A percentile compares a stretch with the other conserved stretches of the same genome.
phyloP scores from a whole-genome alignment of 2,329 filamentous ascomycete species.

The Pseudocercospora cruenta region DNA sequence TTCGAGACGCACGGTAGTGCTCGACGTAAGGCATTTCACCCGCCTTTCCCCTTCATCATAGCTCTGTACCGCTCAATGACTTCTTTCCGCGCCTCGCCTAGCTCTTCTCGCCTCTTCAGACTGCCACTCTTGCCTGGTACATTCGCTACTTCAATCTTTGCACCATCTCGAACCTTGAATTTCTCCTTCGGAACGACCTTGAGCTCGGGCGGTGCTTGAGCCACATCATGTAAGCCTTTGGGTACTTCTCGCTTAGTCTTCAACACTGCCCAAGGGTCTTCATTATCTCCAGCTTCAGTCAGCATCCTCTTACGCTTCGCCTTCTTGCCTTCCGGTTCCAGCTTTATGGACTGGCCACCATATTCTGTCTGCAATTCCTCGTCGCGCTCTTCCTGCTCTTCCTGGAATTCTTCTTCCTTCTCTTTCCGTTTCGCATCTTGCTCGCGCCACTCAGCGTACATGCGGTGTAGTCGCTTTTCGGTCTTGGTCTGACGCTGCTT shows the following conservation, averaged over 20 bases:
- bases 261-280: constrained; percentile 78
- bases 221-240: constrained; percentile 60
- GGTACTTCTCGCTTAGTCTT: constrained; percentile 66
- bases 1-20: too few species aligned
- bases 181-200: constrained; percentile 64
- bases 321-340: constrained; percentile 59
- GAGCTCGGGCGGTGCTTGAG: constrained; percentile 74
- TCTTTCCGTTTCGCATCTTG: constrained; percentile 76
- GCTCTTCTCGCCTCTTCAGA: constrained; percentile 71
- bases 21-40: too few species aligned
- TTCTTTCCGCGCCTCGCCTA: constrained; percentile 68
- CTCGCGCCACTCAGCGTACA: constrained; percentile 68
- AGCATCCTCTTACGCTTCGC: constrained; percentile 49
- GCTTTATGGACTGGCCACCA: constrained; percentile 64
- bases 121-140: constrained; percentile 72
- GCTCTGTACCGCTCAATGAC: constrained; percentile 75
- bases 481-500: constrained; percentile 77
- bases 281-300: constrained; percentile 56
- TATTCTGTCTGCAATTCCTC: constrained; percentile 66
- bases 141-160: constrained; percentile 68
- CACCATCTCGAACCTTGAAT: constrained; percentile 67
- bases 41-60: constrained; percentile 61
- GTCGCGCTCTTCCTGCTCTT: constrained; percentile 66
- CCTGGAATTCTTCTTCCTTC: constrained; percentile 72
- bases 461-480: constrained; percentile 72